Evolutionary conservation across 192 early-diverging fungal species (phyloP).

Genomic region (Rhizoclosmatium globosum): DNA sequence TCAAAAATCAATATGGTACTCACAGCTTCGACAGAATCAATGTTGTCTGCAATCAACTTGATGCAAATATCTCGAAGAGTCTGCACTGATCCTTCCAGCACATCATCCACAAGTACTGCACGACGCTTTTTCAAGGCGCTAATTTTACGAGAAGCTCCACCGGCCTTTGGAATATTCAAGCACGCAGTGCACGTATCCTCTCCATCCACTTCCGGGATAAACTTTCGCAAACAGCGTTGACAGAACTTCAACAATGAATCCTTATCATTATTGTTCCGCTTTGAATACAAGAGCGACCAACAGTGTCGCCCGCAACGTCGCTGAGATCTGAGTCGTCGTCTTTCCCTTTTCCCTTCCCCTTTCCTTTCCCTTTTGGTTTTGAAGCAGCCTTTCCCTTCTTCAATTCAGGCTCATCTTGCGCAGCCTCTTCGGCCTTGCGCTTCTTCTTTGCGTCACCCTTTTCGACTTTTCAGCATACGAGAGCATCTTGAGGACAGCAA

Average conservation of each 20-base stretch:
- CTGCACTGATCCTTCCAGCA: constrained; percentile 2
- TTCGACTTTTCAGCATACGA: no score
- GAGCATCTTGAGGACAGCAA: no score
- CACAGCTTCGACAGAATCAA: constrained; percentile 80
- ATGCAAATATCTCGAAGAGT: constrained; percentile 51
- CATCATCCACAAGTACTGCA: constrained; percentile 15
- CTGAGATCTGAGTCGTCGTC: neutral
- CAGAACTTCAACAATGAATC: constrained; percentile 26
- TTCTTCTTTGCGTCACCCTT: neutral
- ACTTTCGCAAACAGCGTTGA: constrained; percentile 31
- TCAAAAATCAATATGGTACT: neutral
- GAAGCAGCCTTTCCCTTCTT: neutral
- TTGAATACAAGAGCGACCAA: constrained; percentile 6
- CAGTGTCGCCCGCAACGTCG: neutral
- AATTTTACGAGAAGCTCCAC: neutral
- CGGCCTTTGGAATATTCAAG: constrained; percentile 32
- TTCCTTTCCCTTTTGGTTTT: constrained; percentile 5
- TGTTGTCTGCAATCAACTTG: constrained; percentile 69
- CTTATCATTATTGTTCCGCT: neutral
- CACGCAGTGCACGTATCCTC: constrained; percentile 29
- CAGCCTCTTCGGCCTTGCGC: neutral
- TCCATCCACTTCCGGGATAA: constrained; percentile 22
- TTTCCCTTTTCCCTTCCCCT: constrained; percentile 20
- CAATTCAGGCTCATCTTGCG: neutral
- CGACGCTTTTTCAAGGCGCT: constrained; percentile 1